Base-by-base conservation (phyloP, 495 filamentous ascomycete genomes). In the Beverwykella pulmonaria region DNA sequence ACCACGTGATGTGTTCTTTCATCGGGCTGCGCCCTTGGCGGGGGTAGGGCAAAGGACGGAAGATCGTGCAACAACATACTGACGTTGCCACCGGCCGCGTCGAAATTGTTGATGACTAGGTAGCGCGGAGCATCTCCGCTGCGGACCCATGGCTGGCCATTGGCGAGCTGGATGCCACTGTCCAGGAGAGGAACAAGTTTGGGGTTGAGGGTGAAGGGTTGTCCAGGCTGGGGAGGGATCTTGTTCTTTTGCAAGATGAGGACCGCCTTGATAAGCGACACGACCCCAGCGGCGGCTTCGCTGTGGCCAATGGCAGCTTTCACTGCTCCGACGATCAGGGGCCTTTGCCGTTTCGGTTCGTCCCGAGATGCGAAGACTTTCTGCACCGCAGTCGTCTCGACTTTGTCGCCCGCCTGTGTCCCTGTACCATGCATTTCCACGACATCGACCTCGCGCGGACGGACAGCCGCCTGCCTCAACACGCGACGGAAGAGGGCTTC, bases 361-460 rank as follows among this genome's bases (percentile, higher is more conserved):
- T 9, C 25, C 65, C 12, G 30, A 17, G 29, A 58, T 20, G 15
- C 55, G 50, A 76, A 70, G n/a, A 63, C 68, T 12, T 61, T 61
- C 6, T 63, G 29, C 1, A 79, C 74, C 10, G 75, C 68, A 17
- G 48, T 32, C 69, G 75, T 75, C 60, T 79, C 77, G 5, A 56
- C 60, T 12, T 56, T 47, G 54, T 79, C 76, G 26, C 77, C 77
- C 17, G 67, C 74, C 67, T 78, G 76, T 12, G 77, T 79, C 4
- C 76, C 76, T 4, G 77, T 79, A 17, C 77, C 77, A 56, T 79
- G 76, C 69, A 76, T 75, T 52, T 79, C 76, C 12, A 77, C 69
- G 53, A 74, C 73, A 19, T 47, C 56, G 25, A 79, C 61, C 9
- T 75, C 67, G 19, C 41, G 6, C 6, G 75, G 68, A 25, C 70